Evolutionary conservation across 73 alveolate species (phyloP).

Genomic region (Urostyla sp.): DNA sequence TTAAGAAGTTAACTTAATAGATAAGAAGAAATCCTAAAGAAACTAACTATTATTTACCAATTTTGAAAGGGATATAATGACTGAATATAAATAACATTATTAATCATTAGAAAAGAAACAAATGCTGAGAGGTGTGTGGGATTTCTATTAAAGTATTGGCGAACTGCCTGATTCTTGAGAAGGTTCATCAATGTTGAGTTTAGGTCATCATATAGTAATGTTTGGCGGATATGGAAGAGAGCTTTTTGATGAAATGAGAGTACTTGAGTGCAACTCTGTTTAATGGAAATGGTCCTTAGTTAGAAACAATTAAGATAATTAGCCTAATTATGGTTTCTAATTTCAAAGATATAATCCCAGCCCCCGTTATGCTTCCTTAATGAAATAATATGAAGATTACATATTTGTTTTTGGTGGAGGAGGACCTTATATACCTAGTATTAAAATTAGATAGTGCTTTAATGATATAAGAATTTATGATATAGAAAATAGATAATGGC

Average conservation of each 20-base stretch:
- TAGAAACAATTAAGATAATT: background rate
- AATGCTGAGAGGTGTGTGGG: slow-evolving; percentile 32
- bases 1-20: slow-evolving; percentile 13
- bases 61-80: slow-evolving; percentile 11
- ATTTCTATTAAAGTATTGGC: background rate
- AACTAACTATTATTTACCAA: background rate
- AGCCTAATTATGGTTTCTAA: background rate
- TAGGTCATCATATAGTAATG: slow-evolving; percentile 15
- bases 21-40: slow-evolving; percentile 2
- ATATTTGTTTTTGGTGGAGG: slow-evolving; percentile 47
- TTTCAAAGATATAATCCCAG: slow-evolving; percentile 31
- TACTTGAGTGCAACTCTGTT: background rate
- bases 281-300: slow-evolving; percentile 37
- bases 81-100: background rate
- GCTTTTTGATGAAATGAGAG: slow-evolving; percentile 31
- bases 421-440: slow-evolving; percentile 29
- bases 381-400: background rate
- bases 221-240: slow-evolving; percentile 52
- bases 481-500: slow-evolving; percentile 11
- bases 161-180: slow-evolving; percentile 34
- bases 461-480: slow-evolving; percentile 26
- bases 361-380: slow-evolving; percentile 2
- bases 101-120: background rate
- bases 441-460: slow-evolving; percentile 32
- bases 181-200: slow-evolving; percentile 16